These are phyloP conservation scores for Trichoderma virens DNA, from an alignment of 495 filamentous ascomycete genomes.

Conservation along the genomic window DNA sequence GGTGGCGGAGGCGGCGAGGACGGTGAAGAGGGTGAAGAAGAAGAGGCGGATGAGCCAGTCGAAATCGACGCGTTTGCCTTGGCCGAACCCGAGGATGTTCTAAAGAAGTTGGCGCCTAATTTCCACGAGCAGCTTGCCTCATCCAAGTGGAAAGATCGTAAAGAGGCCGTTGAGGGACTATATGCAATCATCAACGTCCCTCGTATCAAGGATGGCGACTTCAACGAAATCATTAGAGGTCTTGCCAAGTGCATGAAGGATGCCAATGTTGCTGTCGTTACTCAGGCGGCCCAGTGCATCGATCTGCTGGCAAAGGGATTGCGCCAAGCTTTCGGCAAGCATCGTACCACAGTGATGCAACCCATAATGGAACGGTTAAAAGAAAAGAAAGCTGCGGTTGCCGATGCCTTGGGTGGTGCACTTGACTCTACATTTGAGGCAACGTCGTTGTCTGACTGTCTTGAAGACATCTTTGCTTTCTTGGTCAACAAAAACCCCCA, in stretches of 20 bases:
- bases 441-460: constrained; percentile 69
- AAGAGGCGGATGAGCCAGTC: constrained; percentile 57
- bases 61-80: constrained; percentile 82
- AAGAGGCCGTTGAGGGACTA: constrained; percentile 84
- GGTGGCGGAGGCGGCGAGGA: constrained; percentile 52
- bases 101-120: constrained; percentile 73
- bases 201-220: constrained; percentile 85
- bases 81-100: constrained; percentile 80
- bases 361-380: constrained; percentile 93
- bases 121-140: constrained; percentile 76
- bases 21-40: constrained; percentile 51
- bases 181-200: constrained; percentile 73
- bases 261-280: constrained; percentile 92
- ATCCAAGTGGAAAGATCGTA: constrained; percentile 97
- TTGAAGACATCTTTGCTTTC: constrained; percentile 82
- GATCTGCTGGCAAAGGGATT: constrained; percentile 87
- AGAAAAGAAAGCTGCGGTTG: constrained; percentile 87
- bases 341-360: constrained; percentile 67
- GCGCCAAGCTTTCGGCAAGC: constrained; percentile 67
- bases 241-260: constrained; percentile 98
- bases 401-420: constrained; percentile 78
- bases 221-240: constrained; percentile 68
- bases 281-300: constrained; percentile 87
- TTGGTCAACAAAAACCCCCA: constrained; percentile 94
- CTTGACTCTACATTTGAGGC: constrained; percentile 80